Evolutionary conservation across 1,139 yeast species (phyloP), one percentile per base, ranked within the genome.

Genomic region (Trichomonascaceae sp.): DNA sequence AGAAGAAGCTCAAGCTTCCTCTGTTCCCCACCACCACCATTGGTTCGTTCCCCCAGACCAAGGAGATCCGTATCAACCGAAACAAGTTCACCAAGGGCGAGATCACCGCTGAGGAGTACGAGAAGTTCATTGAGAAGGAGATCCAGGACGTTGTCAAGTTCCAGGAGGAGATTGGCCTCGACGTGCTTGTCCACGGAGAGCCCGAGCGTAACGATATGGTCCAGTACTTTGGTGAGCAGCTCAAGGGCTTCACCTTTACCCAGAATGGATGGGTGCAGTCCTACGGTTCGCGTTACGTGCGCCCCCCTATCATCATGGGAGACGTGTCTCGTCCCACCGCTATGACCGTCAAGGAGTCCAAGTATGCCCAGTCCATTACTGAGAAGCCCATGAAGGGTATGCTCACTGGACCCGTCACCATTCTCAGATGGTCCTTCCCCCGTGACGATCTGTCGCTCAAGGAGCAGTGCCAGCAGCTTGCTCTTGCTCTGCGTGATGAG

Each of bases 171-270:
- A 74, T 87, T 58, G 98, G 93, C 52, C 77, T 89, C 59, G 98
- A 89, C 62, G 98, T 89, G 52, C 73, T 87, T 54, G 98, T 89
- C 49, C 98, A 89, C 68, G 98, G 98, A 73, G 98, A 89, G 72
- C 98, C 98, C 66, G 98, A 92, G 76, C 82, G 98, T 78, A 89
- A 89, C 71, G 98, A 89, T 72, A 89, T 89, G 98, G 98, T 89
- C 58, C 98, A 89, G 74, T 89, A 89, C 78, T 89, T 89, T 51
- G 98, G 98, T 73, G 98, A 89, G 72, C 85, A 84, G 73, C 74
- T 89, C 63, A 80, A 82, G 61, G 98, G 98, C 64, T 89, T 81
- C 64, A 94, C 93, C 51, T 89, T 89, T 76, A 89, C 98, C 66
- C 72, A 82, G 54, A 84, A 84, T 75, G 98, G 98, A 69, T 89